A percentile compares a stretch with the other conserved stretches of the same genome.
Evolutionary conservation across 2,329 filamentous ascomycete species (phyloP).

Genomic region (Berkeleyomyces rouxiae): DNA sequence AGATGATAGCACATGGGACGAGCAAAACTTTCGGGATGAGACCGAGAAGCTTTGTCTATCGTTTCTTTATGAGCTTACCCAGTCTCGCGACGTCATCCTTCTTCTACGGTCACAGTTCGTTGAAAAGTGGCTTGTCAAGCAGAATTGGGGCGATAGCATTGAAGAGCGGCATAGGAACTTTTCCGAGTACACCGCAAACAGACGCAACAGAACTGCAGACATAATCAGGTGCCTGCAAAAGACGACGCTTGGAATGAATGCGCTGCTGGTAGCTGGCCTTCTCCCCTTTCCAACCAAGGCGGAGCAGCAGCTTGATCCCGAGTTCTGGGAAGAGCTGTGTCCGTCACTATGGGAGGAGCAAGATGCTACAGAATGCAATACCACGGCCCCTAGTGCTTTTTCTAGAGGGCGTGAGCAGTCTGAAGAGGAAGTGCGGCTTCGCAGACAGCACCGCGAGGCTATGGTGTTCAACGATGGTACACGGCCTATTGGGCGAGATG

Average conservation of each 20-base stretch:
- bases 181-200: conserved; percentile 30
- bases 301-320: neutral
- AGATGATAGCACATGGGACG: conserved; percentile 41
- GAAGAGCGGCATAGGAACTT: conserved; percentile 40
- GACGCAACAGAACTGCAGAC: conserved; percentile 27
- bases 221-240: conserved; percentile 33
- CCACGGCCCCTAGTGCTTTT: conserved; percentile 17
- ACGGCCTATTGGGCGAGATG: conserved; percentile 51
- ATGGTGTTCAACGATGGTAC: conserved; percentile 86
- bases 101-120: conserved; percentile 49
- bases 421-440: conserved; percentile 51
- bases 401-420: conserved; percentile 33
- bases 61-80: conserved; percentile 41
- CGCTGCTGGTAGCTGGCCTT: conserved; percentile 33
- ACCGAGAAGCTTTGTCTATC: conserved; percentile 43
- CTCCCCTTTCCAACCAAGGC: conserved; percentile 21
- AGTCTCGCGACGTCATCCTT: conserved; percentile 29
- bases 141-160: conserved; percentile 46
- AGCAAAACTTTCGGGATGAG: conserved; percentile 45
- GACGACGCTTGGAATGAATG: conserved; percentile 33
- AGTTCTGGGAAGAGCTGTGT: neutral
- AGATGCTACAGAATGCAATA: conserved; percentile 7
- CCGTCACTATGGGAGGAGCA: conserved; percentile 13
- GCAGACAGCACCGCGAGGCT: conserved; percentile 65
- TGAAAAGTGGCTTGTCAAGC: conserved; percentile 56